Base-by-base conservation (phyloP, 441 rosid species). In the Adansonia rubrostipa region DNA sequence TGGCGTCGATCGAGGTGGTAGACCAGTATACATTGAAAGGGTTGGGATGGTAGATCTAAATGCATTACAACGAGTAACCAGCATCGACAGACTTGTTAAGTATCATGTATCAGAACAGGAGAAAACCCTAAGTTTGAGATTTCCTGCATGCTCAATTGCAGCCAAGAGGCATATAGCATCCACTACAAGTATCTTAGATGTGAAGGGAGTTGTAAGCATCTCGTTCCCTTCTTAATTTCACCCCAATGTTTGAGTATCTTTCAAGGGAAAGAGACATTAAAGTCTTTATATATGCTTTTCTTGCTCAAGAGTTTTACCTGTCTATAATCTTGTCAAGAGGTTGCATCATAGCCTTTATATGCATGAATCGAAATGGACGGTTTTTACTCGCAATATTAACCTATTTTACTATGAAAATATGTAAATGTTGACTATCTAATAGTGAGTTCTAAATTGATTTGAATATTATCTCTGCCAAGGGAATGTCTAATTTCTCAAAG, bases 71-170 rank as follows among this genome's bases (percentile, higher is more conserved):
- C 86, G 82, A 82, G 86, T 64, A 73, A 89, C 88, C 15, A 82
- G 80, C 17, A 28, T 83, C 6, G 92, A 88, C 47, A 85, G 86
- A 80, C 83, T 87, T 22, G 87, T 91, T 3, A 86, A 75, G 79
- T 81, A 88, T 71, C 95, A 91, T 66, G 90, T 91, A 13, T 82
- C 84, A 3, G 95, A 91, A 79, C 87, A 84, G 78, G 95, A 89
- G 80, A 91, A 82, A 82, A 84, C 89, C 3, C 75, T 82, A 40
- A 88, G 82, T 76, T 76, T 84, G 80, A 88, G 91, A 73, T 87
- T 77, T 69, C 91, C 92, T 10, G 80, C 90, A 8, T 88, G 92
- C 78, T 88, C 94, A 0, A 65, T 91, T 68, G 90, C 88, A 17
- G 89, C 88, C 20, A 85, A 80, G 76, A 88, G 81, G 76, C 92